A percentile compares a stretch with the other conserved stretches of the same genome.
Evolutionary conservation across 108 stramenopile species (phyloP).

Genomic region (Pseudonitzschia multiseries): DNA sequence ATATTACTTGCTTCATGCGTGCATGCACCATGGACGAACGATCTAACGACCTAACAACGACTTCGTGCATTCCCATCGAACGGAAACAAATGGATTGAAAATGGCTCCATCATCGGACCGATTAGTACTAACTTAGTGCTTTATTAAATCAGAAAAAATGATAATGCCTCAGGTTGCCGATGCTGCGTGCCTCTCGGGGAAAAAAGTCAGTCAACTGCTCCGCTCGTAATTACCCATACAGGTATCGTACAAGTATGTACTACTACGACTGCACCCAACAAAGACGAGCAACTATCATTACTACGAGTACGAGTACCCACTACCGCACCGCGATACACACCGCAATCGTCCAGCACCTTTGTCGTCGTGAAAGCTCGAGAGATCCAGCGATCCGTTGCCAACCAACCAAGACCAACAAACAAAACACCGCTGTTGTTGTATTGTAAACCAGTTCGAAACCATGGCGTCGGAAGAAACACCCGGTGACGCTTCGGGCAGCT

Average conservation of each 20-base stretch:
- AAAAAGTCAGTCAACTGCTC: neutral
- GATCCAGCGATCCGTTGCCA: neutral
- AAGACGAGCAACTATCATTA: neutral
- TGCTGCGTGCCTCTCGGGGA: neutral
- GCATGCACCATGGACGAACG: too few relatives aligned
- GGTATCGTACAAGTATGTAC: too few relatives aligned
- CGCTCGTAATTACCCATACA: too few relatives aligned
- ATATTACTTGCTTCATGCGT: too few relatives aligned
- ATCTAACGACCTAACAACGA: too few relatives aligned
- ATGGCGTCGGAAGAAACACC: slow-evolving; percentile 44
- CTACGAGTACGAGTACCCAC: too few relatives aligned
- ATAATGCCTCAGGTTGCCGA: neutral
- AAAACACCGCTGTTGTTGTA: too few relatives aligned
- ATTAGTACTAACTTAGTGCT: neutral
- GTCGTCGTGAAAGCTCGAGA: too few relatives aligned
- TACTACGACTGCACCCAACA: neutral
- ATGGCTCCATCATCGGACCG: too few relatives aligned
- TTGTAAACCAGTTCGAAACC: neutral
- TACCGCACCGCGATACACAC: neutral
- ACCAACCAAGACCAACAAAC: neutral
- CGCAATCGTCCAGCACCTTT: too few relatives aligned
- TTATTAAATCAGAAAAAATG: neutral
- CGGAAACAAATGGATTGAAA: too few relatives aligned
- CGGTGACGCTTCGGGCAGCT: slow-evolving; percentile 41
- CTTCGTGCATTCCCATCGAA: too few relatives aligned